These are phyloP conservation scores for Pichia terricola DNA, from an alignment of 1,139 yeast species.

Conservation along the genomic window DNA sequence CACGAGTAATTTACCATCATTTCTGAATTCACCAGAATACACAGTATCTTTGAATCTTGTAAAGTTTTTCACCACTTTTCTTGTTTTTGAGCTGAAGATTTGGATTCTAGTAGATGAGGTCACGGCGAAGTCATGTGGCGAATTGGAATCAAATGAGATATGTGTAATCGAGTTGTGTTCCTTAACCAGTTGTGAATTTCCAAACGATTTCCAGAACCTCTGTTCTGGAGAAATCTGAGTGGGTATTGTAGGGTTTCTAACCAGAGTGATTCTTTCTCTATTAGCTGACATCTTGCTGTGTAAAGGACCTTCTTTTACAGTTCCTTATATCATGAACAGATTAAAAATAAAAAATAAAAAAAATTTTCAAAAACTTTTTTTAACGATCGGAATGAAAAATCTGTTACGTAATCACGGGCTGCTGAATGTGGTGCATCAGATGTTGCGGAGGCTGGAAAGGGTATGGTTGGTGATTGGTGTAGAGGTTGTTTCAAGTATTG, in stretches of 20 bases:
- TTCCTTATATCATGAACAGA: too few relatives aligned
- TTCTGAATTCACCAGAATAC: constrained; percentile 72
- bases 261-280: constrained; percentile 57
- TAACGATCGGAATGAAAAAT: too few relatives aligned
- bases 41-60: constrained; percentile 90
- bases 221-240: constrained; percentile 88
- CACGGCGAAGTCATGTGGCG: constrained; percentile 90
- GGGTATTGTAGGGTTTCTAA: constrained; percentile 69
- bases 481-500: too few relatives aligned
- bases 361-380: too few relatives aligned
- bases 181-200: constrained; percentile 79
- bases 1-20: constrained; percentile 73
- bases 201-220: constrained; percentile 83
- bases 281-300: constrained; percentile 60
- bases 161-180: constrained; percentile 90
- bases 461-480: too few relatives aligned
- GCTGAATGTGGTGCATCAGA: too few relatives aligned
- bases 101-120: constrained; percentile 89
- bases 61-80: constrained; percentile 83
- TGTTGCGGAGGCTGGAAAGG: too few relatives aligned
- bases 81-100: constrained; percentile 82
- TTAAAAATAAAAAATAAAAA: too few relatives aligned
- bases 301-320: too few relatives aligned
- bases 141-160: constrained; percentile 74
- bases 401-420: too few relatives aligned